Conservation (phyloP, 306 rosid species). For the Corylus avellana region DNA sequence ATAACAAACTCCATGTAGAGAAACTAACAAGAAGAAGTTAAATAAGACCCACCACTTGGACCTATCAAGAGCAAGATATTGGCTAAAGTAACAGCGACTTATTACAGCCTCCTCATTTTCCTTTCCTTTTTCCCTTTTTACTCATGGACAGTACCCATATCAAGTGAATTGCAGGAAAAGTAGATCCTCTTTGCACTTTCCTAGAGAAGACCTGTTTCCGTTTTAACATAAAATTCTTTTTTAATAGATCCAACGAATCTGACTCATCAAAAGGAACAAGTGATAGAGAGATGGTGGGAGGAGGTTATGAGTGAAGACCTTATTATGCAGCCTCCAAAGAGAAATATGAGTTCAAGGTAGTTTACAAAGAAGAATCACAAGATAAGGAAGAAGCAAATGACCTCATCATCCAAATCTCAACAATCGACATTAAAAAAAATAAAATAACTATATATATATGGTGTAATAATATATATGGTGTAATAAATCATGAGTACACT, state of each 20-base stretch:
- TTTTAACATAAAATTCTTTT: too few species aligned
- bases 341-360: neutral
- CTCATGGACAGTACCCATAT: neutral
- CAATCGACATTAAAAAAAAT: neutral
- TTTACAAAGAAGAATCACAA: neutral
- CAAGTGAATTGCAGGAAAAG: neutral
- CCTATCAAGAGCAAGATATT: neutral
- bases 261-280: neutral
- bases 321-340: neutral
- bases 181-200: neutral
- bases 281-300: neutral
- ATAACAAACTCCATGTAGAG: too few species aligned
- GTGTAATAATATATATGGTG: neutral
- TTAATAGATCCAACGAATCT: neutral
- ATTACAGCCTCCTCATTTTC: neutral
- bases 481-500: neutral
- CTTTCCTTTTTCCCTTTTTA: neutral
- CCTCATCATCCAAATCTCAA: neutral
- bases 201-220: neutral
- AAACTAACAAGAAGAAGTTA: neutral
- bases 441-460: neutral
- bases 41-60: neutral
- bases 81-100: neutral
- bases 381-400: constrained; percentile 3
- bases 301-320: neutral